Evolutionary conservation across 371 early-diverging fungal species (phyloP), one percentile per base, ranked within the genome.

Genomic region (Phascolomyces articulosus): DNA sequence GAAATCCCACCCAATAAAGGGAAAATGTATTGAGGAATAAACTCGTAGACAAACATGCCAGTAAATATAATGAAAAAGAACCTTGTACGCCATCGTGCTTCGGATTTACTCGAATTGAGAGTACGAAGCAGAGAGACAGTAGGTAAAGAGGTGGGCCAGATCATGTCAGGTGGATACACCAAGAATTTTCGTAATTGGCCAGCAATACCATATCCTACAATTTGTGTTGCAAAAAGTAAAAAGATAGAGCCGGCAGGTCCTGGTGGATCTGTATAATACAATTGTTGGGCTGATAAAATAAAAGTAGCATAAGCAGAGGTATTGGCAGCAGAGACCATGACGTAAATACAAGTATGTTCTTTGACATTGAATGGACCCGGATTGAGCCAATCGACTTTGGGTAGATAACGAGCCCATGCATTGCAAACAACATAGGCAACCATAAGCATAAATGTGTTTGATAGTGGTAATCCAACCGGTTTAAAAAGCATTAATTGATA

Each of bases 61-160:
- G 40, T 65, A 59, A 80, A 79, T 0, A 84, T 72, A 1, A 83
- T 63, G 63, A 85, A 82, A 62, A 86, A 83, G 59, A 85, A 86
- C 2, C 84, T 61, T 11, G 78, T 75, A n/a, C 91, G 65, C 84
- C 88, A 87, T 64, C 85, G 83, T 55, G 90, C 77, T 64, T 83
- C 83, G 34, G 80, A 74, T 23, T 84, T 79, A 26, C 81, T 75
- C 0, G 75, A 49, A 69, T 93, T 94, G n/a, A 95, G 80, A 0
- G 93, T 85, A 20, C 82, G 80, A 65, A 93, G 85, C 29, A 96
- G 67, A 0, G 95, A 90, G 15, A 92, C 87, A 23, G 82, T 85
- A 41, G 93, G 87, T 31, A 97, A 78, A 31, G 80, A 85, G 15
- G 84, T 75, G 8, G 96, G 96, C 96, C 96, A 97, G 40, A 94